phyloP scores from a whole-genome alignment of 345 rosid species.

The Gynandropsis gynandra region DNA sequence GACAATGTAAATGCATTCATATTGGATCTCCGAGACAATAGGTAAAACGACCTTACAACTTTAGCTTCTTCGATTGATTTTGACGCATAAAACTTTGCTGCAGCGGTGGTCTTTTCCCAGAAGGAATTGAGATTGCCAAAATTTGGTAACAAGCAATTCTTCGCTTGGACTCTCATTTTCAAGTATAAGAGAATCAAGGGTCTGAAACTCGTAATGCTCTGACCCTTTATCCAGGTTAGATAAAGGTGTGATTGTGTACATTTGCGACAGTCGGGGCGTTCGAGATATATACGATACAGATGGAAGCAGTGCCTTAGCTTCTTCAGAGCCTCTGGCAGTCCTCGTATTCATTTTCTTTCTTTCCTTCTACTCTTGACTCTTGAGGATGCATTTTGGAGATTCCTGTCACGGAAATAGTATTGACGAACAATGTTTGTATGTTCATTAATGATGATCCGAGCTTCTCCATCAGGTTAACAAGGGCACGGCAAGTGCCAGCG shows the following conservation, averaged over 20 bases:
- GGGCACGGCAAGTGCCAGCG: constrained; percentile 98
- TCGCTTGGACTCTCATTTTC: not conserved
- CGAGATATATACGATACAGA: constrained; percentile 89
- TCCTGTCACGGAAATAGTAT: not conserved
- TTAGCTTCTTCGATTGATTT: constrained; percentile 20
- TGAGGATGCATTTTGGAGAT: too few species aligned
- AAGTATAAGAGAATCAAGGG: not conserved
- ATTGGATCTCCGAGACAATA: constrained; percentile 93
- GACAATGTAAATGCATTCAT: constrained; percentile 66
- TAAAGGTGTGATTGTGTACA: constrained; percentile 90
- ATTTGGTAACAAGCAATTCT: constrained; percentile 44
- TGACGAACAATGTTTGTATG: constrained; percentile 6
- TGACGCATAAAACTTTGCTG: constrained; percentile 39
- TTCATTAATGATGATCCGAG: not conserved
- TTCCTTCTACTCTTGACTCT: not conserved
- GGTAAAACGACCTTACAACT: constrained; percentile 39
- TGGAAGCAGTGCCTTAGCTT: constrained; percentile 68
- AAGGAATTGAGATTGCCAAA: constrained; percentile 93
- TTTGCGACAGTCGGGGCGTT: constrained; percentile 78
- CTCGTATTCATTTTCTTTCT: constrained; percentile 38
- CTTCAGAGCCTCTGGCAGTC: constrained; percentile 79
- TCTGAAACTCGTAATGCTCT: not conserved
- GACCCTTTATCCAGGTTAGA: constrained; percentile 59
- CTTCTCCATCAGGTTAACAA: constrained; percentile 63
- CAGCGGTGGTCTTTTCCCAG: constrained; percentile 97